A percentile compares a stretch with the other conserved stretches of the same genome.
These are phyloP conservation scores for Bathelium albidoporum DNA, from an alignment of 495 filamentous ascomycete species.

Conservation along the genomic window DNA sequence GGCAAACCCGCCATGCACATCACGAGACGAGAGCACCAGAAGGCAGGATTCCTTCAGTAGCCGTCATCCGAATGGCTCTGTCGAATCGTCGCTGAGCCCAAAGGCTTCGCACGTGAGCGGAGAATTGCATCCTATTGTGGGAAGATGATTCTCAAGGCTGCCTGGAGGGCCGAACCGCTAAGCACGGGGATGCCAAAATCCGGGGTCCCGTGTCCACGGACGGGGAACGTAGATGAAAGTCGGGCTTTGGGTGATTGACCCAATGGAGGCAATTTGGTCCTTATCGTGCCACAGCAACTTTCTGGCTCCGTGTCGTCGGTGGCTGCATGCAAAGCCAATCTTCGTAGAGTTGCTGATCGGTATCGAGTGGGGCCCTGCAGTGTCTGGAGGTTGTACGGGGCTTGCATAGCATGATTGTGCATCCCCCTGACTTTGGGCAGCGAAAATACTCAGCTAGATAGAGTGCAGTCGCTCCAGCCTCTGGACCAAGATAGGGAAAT, in stretches of 20 bases:
- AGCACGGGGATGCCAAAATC: constrained; percentile 4
- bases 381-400: background rate
- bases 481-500: background rate
- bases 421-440: background rate
- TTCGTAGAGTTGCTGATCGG: background rate
- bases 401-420: background rate
- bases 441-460: background rate
- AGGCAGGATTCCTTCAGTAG: background rate
- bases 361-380: background rate
- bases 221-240: background rate
- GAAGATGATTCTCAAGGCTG: background rate
- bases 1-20: background rate
- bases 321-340: background rate
- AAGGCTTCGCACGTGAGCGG: background rate
- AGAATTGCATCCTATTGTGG: background rate
- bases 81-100: background rate
- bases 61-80: background rate
- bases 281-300: background rate
- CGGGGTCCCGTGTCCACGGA: constrained; percentile 3
- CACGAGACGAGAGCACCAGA: background rate
- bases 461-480: background rate
- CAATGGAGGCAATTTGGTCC: background rate
- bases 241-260: background rate
- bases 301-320: background rate
- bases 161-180: constrained; percentile 1